phyloP scores from a whole-genome alignment of 108 stramenopile species.

The Cyclotella distinguenda region DNA sequence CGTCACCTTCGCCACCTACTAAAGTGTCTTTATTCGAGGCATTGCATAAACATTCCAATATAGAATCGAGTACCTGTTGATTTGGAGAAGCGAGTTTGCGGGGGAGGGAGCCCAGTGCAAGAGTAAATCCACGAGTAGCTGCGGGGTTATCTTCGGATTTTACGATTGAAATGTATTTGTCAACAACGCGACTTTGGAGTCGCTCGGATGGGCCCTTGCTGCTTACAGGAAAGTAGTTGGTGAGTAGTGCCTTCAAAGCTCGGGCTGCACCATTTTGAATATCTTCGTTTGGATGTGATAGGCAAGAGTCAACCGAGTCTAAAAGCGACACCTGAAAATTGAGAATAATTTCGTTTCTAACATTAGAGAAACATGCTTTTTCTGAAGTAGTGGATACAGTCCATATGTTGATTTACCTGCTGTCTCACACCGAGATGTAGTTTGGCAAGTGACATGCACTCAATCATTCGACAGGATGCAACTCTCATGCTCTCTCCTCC shows the following conservation, averaged over 20 bases:
- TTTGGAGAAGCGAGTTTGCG: constrained; percentile 76
- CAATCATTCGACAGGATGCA: constrained; percentile 91
- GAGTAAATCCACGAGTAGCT: constrained; percentile 87
- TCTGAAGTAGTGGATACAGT: neutral
- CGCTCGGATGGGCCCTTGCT: constrained; percentile 78
- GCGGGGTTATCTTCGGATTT: constrained; percentile 90
- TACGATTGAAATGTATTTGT: constrained; percentile 76
- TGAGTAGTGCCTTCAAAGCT: constrained; percentile 74
- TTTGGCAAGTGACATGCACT: constrained; percentile 75
- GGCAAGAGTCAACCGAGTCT: constrained; percentile 89
- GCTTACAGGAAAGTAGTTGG: constrained; percentile 83
- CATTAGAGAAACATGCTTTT: neutral
- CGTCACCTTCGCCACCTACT: constrained; percentile 87
- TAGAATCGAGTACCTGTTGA: constrained; percentile 49
- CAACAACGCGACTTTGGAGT: constrained; percentile 82
- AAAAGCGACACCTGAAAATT: constrained; percentile 74
- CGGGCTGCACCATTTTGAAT: constrained; percentile 82
- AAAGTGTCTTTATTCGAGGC: constrained; percentile 54
- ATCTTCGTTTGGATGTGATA: constrained; percentile 89
- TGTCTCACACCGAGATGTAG: constrained; percentile 73
- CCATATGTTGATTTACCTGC: constrained; percentile 49
- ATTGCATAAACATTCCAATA: constrained; percentile 56
- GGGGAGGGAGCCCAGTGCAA: constrained; percentile 91
- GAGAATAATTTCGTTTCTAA: neutral
- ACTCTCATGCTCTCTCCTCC: constrained; percentile 94